A percentile compares a stretch with the other conserved stretches of the same genome.
Conservation (phyloP, 176 grass and related monocot genomes). For the Triticum turgidum region DNA sequence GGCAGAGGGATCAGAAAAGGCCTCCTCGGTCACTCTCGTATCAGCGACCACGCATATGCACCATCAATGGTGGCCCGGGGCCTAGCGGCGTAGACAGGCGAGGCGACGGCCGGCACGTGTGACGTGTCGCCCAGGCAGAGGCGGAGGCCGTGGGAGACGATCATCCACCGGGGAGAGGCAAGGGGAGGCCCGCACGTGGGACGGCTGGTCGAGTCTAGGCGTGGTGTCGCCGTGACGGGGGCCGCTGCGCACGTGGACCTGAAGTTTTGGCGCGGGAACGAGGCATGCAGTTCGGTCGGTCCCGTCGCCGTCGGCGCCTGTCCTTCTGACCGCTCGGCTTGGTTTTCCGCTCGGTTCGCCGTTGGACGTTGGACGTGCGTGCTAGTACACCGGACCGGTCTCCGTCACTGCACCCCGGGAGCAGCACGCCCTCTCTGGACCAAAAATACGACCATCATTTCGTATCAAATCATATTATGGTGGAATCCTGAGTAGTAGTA, state of each 20-base stretch:
- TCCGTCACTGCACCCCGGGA: background rate
- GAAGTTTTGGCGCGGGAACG: background rate
- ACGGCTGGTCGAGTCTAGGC: background rate
- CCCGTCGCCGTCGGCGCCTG: background rate
- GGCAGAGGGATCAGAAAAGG: background rate
- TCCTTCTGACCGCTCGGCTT: background rate
- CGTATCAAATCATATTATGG: too few relatives aligned
- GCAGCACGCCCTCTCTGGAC: too few relatives aligned
- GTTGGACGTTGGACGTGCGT: background rate
- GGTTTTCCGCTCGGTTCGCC: background rate
- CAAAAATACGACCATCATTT: too few relatives aligned
- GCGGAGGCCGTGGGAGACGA: too few relatives aligned
- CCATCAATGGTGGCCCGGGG: background rate
- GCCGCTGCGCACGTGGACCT: conserved; percentile 32
- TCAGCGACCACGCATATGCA: background rate
- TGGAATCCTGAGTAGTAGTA: too few relatives aligned
- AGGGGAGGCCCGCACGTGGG: conserved; percentile 17
- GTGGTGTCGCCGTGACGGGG: conserved; percentile 37
- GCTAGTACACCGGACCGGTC: background rate
- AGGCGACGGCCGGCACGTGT: background rate
- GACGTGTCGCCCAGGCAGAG: conserved; percentile 32
- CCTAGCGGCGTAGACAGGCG: background rate
- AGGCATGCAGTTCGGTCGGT: background rate
- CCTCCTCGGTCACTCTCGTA: too few relatives aligned
- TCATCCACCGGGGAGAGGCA: background rate